phyloP scores from a whole-genome alignment of 2,329 filamentous ascomycete species.

The Ceratocystis eucalypticola region DNA sequence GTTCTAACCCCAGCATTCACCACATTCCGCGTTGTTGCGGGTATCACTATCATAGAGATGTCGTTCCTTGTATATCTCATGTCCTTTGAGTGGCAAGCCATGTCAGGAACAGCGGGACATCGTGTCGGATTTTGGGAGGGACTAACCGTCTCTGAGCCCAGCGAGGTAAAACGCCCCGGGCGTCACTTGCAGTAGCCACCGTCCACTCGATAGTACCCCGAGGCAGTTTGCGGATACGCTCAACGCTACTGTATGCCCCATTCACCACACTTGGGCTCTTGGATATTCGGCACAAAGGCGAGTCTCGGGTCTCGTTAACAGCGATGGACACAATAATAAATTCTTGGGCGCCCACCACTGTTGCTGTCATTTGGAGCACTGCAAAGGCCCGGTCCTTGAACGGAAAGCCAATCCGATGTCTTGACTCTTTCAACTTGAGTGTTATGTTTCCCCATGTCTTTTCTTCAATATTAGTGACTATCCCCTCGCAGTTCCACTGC shows the following conservation, averaged over 20 bases:
- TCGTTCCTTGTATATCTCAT: slow-evolving; percentile 14
- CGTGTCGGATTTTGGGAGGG: slow-evolving; percentile 51
- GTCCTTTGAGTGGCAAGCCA: slow-evolving; percentile 40
- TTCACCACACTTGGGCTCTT: slow-evolving; percentile 37
- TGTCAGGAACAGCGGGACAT: slow-evolving; percentile 53
- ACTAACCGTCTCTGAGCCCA: slow-evolving; percentile 52
- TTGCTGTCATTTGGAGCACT: slow-evolving; percentile 45
- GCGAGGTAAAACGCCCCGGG: slow-evolving; percentile 50
- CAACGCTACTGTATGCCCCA: slow-evolving; percentile 52
- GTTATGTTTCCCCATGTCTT: slow-evolving; percentile 35
- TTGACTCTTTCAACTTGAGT: slow-evolving; percentile 48
- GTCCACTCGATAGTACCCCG: slow-evolving; percentile 52
- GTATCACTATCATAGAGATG: slow-evolving; percentile 14
- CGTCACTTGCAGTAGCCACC: slow-evolving; percentile 65
- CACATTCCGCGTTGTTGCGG: slow-evolving; percentile 9
- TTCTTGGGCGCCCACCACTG: slow-evolving; percentile 28
- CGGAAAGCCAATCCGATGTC: slow-evolving; percentile 47
- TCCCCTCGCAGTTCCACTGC: slow-evolving; percentile 33
- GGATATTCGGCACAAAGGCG: slow-evolving; percentile 55
- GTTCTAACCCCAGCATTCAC: neutral
- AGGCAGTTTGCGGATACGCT: slow-evolving; percentile 39
- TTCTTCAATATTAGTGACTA: slow-evolving; percentile 29
- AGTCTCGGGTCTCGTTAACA: slow-evolving; percentile 25
- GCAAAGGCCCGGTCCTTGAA: slow-evolving; percentile 53
- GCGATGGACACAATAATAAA: slow-evolving; percentile 47